phyloP scores from a whole-genome alignment of 1,284 basidiomycete genomes.

The Sanghuangporus baumii region DNA sequence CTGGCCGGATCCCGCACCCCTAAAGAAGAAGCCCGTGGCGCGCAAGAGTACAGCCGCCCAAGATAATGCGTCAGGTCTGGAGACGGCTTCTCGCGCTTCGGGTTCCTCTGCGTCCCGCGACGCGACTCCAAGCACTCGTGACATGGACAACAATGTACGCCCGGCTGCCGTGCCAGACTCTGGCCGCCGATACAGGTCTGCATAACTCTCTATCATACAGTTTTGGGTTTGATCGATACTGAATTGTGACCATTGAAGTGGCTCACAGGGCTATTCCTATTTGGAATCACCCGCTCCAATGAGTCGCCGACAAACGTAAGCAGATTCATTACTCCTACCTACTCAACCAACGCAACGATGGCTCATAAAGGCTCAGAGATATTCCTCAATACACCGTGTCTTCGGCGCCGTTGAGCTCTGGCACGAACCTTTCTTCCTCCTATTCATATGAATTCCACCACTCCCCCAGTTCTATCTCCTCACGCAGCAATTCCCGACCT shows the following conservation, averaged over 20 bases:
- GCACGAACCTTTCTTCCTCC: background rate
- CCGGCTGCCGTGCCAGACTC: background rate
- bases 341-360: background rate
- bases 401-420: slow-evolving; percentile 3
- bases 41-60: slow-evolving; percentile 18
- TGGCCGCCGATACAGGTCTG: slow-evolving; percentile 12
- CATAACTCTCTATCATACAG: background rate
- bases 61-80: slow-evolving; percentile 5
- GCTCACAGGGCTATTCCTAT: slow-evolving; percentile 8
- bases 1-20: slow-evolving; percentile 70
- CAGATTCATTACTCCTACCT: background rate
- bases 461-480: slow-evolving; percentile 14
- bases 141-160: background rate
- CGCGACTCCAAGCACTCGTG: slow-evolving; percentile 10
- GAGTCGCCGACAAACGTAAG: slow-evolving; percentile 15
- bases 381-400: background rate
- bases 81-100: slow-evolving; percentile 16
- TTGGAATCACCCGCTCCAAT: background rate
- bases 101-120: slow-evolving; percentile 15
- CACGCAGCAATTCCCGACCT: slow-evolving; percentile 37
- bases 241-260: slow-evolving; percentile 2
- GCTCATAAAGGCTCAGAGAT: background rate
- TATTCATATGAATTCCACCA: slow-evolving; percentile 6
- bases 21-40: slow-evolving; percentile 46
- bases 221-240: background rate